Percentiles rank a stretch among this genome's conserved stretches.
These are phyloP conservation scores for Crithidia expoeki DNA, from an alignment of 208 protist species.

Conservation along the genomic window DNA sequence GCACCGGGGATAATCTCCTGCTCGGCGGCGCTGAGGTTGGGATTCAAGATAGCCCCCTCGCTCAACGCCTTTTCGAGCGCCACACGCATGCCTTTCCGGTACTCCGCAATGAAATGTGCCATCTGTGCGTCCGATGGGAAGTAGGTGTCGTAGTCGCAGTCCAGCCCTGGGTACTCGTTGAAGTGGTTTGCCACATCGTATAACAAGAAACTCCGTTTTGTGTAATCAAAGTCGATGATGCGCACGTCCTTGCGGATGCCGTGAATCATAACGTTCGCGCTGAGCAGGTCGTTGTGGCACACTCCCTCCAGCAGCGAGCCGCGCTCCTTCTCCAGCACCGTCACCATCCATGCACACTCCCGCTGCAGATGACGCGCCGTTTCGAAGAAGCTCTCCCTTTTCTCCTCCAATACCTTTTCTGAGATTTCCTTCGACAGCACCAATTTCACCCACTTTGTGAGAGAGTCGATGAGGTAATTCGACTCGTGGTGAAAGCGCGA, in stretches of 20 bases:
- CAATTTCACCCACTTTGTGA: constrained; percentile 74
- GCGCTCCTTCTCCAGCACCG: constrained; percentile 36
- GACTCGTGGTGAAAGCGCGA: constrained; percentile 73
- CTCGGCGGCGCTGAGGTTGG: constrained; percentile 5
- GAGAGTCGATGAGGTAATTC: constrained; percentile 78
- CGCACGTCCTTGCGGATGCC: constrained; percentile 46
- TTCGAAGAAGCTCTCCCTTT: constrained; percentile 46
- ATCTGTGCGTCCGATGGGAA: constrained; percentile 85
- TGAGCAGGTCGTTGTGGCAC: constrained; percentile 93
- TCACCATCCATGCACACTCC: constrained; percentile 55
- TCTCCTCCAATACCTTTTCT: constrained; percentile 56
- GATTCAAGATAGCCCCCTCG: constrained; percentile 1
- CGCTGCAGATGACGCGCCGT: constrained; percentile 42
- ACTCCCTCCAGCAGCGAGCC: constrained; percentile 61
- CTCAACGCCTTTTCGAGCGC: constrained; percentile 37
- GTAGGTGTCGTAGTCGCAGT: constrained; percentile 84
- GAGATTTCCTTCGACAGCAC: constrained; percentile 59
- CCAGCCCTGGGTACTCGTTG: constrained; percentile 90
- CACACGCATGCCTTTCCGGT: constrained; percentile 71
- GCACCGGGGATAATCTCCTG: constrained; percentile 55
- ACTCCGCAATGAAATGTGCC: constrained; percentile 66
- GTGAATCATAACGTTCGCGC: constrained; percentile 91
- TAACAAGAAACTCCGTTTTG: constrained; percentile 78
- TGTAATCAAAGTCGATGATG: constrained; percentile 95
- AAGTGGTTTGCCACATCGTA: constrained; percentile 95